These are phyloP conservation scores for Alternaria sp. DNA, from an alignment of 2,329 filamentous ascomycete species.

Conservation along the genomic window DNA sequence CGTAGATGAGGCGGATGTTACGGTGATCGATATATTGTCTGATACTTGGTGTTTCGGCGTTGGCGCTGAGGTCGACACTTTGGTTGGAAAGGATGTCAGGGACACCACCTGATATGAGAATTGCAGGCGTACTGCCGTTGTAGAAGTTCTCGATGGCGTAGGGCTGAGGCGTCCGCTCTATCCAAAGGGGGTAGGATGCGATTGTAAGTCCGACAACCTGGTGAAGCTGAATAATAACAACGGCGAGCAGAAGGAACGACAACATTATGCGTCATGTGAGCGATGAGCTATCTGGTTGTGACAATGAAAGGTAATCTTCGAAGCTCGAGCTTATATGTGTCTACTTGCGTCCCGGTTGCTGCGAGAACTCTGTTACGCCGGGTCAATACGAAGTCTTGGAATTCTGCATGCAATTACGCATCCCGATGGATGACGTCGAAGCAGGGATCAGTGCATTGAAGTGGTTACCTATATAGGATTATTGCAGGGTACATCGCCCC, in stretches of 20 bases:
- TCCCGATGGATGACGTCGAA: neutral
- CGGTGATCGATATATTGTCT: constrained; percentile 29
- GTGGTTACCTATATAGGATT: neutral
- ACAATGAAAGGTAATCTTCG: neutral
- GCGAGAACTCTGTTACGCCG: neutral
- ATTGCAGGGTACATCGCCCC: neutral
- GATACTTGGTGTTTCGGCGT: constrained; percentile 39
- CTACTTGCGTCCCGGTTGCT: no score
- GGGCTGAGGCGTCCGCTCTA: constrained; percentile 36
- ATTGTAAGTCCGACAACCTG: constrained; percentile 8
- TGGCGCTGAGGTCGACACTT: constrained; percentile 33
- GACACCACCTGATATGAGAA: constrained; percentile 15
- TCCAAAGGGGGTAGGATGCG: constrained; percentile 28
- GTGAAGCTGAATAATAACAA: neutral
- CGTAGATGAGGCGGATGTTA: constrained; percentile 38
- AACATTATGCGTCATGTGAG: neutral
- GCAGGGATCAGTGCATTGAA: constrained; percentile 1
- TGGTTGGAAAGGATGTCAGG: constrained; percentile 26
- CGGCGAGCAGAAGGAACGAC: neutral
- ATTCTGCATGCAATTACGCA: neutral
- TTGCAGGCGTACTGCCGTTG: neutral
- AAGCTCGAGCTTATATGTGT: neutral
- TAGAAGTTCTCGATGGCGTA: constrained; percentile 26
- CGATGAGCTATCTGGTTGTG: neutral
- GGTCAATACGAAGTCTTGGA: neutral